These are phyloP conservation scores for Xylariaceae sp. DNA, from an alignment of 2,329 filamentous ascomycete species.

Conservation along the genomic window DNA sequence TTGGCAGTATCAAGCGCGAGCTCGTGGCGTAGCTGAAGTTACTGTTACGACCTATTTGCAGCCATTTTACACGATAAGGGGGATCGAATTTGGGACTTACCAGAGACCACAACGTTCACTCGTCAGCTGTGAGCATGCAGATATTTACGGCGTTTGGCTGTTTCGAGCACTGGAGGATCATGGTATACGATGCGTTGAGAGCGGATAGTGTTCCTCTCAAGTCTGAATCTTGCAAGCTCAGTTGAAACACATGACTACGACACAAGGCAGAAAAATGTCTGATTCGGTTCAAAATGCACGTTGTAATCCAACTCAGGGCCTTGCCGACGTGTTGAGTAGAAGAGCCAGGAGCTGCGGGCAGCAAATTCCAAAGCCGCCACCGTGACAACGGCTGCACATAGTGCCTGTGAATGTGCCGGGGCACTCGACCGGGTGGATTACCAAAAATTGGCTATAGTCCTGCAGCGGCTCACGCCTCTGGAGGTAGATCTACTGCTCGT, in stretches of 20 bases:
- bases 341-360: conserved; percentile 22
- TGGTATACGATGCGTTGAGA: conserved; percentile 10
- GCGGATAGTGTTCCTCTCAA: background rate
- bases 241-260: conserved; percentile 27
- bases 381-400: conserved; percentile 25
- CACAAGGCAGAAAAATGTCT: conserved; percentile 23
- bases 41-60: background rate
- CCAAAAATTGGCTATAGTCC: conserved; percentile 17
- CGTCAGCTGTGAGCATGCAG: conserved; percentile 24
- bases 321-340: conserved; percentile 21
- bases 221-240: background rate
- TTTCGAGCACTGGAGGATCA: conserved; percentile 18
- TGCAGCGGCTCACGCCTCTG: conserved; percentile 25
- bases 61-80: background rate
- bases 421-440: conserved; percentile 21
- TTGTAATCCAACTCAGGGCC: conserved; percentile 13
- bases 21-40: conserved; percentile 10
- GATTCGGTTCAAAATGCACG: conserved; percentile 8
- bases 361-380: conserved; percentile 21
- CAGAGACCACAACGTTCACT: conserved; percentile 25
- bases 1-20: conserved; percentile 18
- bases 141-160: conserved; percentile 5
- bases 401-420: conserved; percentile 20
- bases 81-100: conserved; percentile 20
- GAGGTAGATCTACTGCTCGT: conserved; percentile 26